Evolutionary conservation across 495 filamentous ascomycete genomes (phyloP).

Genomic region (Penicillium desertorum): DNA sequence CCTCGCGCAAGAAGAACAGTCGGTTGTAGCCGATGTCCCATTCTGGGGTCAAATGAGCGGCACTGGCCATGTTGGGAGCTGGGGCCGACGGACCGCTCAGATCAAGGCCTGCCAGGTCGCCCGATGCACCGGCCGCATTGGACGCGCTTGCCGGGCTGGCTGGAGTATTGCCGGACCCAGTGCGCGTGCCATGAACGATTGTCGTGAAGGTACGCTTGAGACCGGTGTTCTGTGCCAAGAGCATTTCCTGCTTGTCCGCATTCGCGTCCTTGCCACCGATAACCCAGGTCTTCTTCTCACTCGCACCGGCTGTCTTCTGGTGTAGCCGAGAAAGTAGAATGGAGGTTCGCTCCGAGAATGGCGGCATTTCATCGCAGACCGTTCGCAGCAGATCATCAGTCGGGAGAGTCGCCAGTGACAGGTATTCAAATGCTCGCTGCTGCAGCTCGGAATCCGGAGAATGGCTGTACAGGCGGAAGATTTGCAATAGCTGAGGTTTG

Average conservation of each 20-base stretch:
- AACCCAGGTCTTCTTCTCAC: slow-evolving; percentile 94
- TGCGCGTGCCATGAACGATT: slow-evolving; percentile 52
- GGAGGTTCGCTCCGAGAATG: slow-evolving; percentile 92
- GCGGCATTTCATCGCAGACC: slow-evolving; percentile 98
- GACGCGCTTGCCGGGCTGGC: slow-evolving; percentile 28
- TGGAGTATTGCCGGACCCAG: slow-evolving; percentile 48
- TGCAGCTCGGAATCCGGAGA: slow-evolving; percentile 94
- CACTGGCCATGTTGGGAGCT: slow-evolving; percentile 80
- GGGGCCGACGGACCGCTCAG: slow-evolving; percentile 61
- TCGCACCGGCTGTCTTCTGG: slow-evolving; percentile 85
- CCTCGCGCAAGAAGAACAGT: slow-evolving; percentile 75
- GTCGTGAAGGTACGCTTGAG: slow-evolving; percentile 80
- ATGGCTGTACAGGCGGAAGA: slow-evolving; percentile 91
- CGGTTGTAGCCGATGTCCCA: slow-evolving; percentile 92
- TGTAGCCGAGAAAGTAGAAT: slow-evolving; percentile 90
- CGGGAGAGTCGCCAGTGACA: slow-evolving; percentile 78
- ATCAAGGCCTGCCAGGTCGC: slow-evolving; percentile 79
- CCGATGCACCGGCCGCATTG: slow-evolving; percentile 38
- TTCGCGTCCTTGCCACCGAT: slow-evolving; percentile 94
- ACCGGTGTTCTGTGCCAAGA: slow-evolving; percentile 75
- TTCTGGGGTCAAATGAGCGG: slow-evolving; percentile 87
- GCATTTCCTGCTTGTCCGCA: slow-evolving; percentile 73
- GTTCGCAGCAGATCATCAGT: slow-evolving; percentile 93
- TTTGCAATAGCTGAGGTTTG: slow-evolving; percentile 87
- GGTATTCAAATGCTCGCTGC: slow-evolving; percentile 94